These are phyloP conservation scores for Irpex sp. DNA, from an alignment of 1,284 basidiomycete genomes.

Conservation along the genomic window DNA sequence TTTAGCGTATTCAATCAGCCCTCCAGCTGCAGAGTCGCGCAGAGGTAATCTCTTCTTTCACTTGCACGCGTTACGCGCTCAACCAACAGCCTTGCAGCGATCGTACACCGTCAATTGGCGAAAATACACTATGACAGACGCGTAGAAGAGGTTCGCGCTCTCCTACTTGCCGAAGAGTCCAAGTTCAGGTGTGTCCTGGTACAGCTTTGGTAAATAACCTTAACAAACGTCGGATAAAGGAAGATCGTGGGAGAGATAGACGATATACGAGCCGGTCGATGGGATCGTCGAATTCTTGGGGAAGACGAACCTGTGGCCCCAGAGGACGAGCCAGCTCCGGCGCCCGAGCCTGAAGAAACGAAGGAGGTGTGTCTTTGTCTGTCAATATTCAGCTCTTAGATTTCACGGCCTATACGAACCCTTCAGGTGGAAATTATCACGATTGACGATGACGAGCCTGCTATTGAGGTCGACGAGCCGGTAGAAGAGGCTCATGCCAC, in stretches of 20 bases:
- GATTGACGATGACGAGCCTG: not conserved
- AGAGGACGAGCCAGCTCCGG: conserved; percentile 6
- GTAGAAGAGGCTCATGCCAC: not conserved
- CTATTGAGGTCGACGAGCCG: not conserved
- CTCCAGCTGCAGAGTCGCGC: conserved; percentile 19
- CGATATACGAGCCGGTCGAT: conserved; percentile 66
- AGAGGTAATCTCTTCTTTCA: conserved; percentile 1
- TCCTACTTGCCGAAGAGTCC: conserved; percentile 69
- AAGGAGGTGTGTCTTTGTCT: not conserved
- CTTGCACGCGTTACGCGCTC: conserved; percentile 15
- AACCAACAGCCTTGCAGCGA: conserved; percentile 2
- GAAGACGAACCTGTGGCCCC: conserved; percentile 4
- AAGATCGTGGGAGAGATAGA: conserved; percentile 65
- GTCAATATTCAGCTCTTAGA: no score
- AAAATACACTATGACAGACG: conserved; percentile 69
- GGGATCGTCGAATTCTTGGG: conserved; percentile 53
- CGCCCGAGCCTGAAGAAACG: not conserved
- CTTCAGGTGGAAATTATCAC: not conserved
- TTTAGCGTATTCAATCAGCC: not conserved
- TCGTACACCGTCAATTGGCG: conserved; percentile 45
- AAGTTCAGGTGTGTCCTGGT: conserved; percentile 64
- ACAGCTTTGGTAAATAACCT: not conserved
- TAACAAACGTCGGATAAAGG: conserved; percentile 10
- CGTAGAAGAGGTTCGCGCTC: conserved; percentile 62
- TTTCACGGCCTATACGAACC: not conserved